Percentiles rank a stretch among this genome's conserved stretches.
phyloP scores from a whole-genome alignment of 768 basidiomycete species.

The Tylopilus rubrobrunneus region DNA sequence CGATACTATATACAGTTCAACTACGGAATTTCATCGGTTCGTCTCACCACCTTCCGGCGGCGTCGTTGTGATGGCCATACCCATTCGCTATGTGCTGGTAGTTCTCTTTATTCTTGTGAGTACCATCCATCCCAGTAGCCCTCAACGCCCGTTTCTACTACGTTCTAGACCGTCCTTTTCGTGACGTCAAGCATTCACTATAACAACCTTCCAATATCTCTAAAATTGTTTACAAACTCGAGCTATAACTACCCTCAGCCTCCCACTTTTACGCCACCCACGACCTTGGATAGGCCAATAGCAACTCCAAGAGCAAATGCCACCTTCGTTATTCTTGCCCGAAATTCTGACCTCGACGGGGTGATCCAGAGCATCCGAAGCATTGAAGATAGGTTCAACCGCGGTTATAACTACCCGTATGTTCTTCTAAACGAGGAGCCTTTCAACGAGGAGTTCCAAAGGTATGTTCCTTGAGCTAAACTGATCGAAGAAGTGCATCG shows the following conservation, averaged over 20 bases:
- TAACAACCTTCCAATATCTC: background rate
- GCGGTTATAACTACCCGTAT: constrained; percentile 53
- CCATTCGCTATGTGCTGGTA: constrained; percentile 18
- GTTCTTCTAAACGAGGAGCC: constrained; percentile 64
- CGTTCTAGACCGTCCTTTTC: constrained; percentile 15
- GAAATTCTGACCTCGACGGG: constrained; percentile 44
- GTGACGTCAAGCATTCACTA: constrained; percentile 2
- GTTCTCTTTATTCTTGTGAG: constrained; percentile 20
- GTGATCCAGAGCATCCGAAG: constrained; percentile 48
- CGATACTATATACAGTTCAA: constrained; percentile 12
- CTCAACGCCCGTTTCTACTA: background rate
- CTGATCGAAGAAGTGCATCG: background rate
- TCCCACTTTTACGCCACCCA: background rate
- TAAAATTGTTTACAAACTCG: background rate
- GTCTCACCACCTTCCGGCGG: background rate
- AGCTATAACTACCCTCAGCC: background rate
- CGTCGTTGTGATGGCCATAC: constrained; percentile 14
- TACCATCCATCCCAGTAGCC: background rate
- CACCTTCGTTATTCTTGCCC: constrained; percentile 53
- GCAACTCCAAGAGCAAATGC: constrained; percentile 44
- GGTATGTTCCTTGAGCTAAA: constrained; percentile 19
- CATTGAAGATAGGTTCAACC: constrained; percentile 60
- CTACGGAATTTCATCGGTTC: background rate
- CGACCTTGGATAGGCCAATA: background rate
- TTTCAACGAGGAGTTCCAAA: constrained; percentile 51